Base-by-base conservation (phyloP, 2,329 filamentous ascomycete genomes). In the Xylaria sp. region DNA sequence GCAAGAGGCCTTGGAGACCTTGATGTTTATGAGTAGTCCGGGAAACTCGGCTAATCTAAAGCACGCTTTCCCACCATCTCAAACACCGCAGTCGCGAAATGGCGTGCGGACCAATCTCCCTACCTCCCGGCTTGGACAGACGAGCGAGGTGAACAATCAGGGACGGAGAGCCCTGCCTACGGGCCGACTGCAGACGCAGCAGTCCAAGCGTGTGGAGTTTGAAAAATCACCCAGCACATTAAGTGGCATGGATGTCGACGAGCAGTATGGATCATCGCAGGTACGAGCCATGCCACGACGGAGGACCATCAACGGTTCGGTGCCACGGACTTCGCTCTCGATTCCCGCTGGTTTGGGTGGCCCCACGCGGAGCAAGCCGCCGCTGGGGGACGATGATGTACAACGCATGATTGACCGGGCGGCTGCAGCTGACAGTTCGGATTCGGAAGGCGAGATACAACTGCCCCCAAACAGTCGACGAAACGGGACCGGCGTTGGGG, bases 21-120 rank as follows among this genome's bases (percentile, higher is more conserved):
- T 96, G 28, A 83, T 95, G 31, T 94, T 94, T 76, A 92, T 96
- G 89, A 93, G 92, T 75, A 93, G 90, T 70, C 92, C 92, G 0
- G 90, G 90, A 17, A 92, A 93, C 78, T 91, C 90, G 53, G 84
- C 87, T 49, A 89, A 88, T 68, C 79, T 90, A 73, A 88, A 88
- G 70, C 86, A 87, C 68, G 77, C 80, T 10, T 88, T 88, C 66
- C 83, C 86, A 3, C 73, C 79, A 13, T 79, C 81, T 1, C 75
- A 76, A 36, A 76, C 79, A 0, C 78, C 82, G 33, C 80, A 82
- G 65, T 63, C 76, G 69, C 70, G 75, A 42, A 72, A 72, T 70
- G 73, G 46, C 53, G 71, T 64, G 66, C 75, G 82, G 38, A 83
- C 82, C 2, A 79, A 80, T 0, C 77, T 88, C 15, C 86, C 87